These are phyloP conservation scores for Micractinium conductrix DNA, from an alignment of 139 green algal genomes.

Conservation along the genomic window DNA sequence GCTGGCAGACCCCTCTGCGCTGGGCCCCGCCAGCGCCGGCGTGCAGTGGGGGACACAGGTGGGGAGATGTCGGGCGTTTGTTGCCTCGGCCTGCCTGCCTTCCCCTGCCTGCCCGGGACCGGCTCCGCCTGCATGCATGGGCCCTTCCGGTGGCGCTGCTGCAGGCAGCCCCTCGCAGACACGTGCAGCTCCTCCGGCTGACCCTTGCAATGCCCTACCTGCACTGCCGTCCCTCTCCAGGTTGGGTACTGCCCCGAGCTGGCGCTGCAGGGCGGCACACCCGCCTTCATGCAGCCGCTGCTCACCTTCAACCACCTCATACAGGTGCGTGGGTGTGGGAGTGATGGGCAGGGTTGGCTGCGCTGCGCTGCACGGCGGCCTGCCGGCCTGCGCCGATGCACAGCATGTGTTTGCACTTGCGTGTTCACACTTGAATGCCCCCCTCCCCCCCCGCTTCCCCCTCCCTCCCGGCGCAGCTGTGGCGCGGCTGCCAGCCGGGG, in stretches of 20 bases:
- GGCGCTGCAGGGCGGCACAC: conserved; percentile 44
- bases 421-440: background rate
- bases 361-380: background rate
- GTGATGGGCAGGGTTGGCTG: background rate
- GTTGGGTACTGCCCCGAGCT: conserved; percentile 28
- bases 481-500: background rate
- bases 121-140: no score
- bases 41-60: conserved; percentile 22
- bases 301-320: conserved; percentile 41
- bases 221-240: background rate
- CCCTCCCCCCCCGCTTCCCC: no score
- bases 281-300: conserved; percentile 41
- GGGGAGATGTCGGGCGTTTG: no score
- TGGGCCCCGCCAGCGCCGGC: background rate
- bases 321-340: background rate
- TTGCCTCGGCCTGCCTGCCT: background rate
- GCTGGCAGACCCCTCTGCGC: conserved; percentile 36
- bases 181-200: no score
- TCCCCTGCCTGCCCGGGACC: background rate
- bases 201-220: background rate
- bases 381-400: background rate
- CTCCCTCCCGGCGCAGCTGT: background rate
- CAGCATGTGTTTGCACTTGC: background rate
- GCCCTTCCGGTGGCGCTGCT: no score
- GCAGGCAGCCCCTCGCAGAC: no score